A percentile compares a stretch with the other conserved stretches of the same genome.
Conservation (phyloP, 768 basidiomycete genomes). For the Amanita rubescens region DNA sequence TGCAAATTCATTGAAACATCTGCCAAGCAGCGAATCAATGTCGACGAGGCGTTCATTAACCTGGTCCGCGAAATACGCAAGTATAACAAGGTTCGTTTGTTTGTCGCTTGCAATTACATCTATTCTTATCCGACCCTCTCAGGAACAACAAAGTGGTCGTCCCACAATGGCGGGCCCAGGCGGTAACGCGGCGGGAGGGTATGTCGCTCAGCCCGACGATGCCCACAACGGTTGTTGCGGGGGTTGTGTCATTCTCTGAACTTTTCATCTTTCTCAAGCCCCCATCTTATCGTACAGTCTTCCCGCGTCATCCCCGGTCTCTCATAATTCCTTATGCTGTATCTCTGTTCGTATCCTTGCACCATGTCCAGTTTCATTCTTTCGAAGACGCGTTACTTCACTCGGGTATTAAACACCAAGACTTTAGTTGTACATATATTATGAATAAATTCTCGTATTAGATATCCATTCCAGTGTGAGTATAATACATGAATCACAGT, state of each 20-base stretch:
- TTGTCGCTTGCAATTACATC: neutral
- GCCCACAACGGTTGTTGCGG: slow-evolving; percentile 56
- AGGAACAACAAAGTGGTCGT: slow-evolving; percentile 78
- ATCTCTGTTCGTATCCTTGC: slow-evolving; percentile 16
- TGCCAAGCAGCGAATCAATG: slow-evolving; percentile 93
- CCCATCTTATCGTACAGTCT: slow-evolving; percentile 7
- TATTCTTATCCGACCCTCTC: slow-evolving; percentile 6
- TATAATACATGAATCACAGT: neutral
- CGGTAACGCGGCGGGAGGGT: slow-evolving; percentile 38
- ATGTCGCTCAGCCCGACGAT: slow-evolving; percentile 45
- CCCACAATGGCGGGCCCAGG: slow-evolving; percentile 45
- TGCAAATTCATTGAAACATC: slow-evolving; percentile 96
- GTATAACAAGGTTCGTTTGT: slow-evolving; percentile 75
- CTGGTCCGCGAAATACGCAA: slow-evolving; percentile 91
- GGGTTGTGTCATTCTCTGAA: slow-evolving; percentile 55
- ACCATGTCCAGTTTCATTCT: neutral
- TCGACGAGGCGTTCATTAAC: slow-evolving; percentile 91
- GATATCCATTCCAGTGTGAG: neutral
- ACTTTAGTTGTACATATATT: slow-evolving; percentile 4
- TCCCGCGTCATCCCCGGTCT: slow-evolving; percentile 7
- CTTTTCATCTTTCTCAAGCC: slow-evolving; percentile 11
- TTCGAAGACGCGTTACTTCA: neutral
- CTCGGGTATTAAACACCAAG: neutral
- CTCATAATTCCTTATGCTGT: slow-evolving; percentile 16
- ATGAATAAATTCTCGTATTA: slow-evolving; percentile 1